Evolutionary conservation across 1,284 basidiomycete genomes (phyloP).

Genomic region (Papiliotrema terrestris): DNA sequence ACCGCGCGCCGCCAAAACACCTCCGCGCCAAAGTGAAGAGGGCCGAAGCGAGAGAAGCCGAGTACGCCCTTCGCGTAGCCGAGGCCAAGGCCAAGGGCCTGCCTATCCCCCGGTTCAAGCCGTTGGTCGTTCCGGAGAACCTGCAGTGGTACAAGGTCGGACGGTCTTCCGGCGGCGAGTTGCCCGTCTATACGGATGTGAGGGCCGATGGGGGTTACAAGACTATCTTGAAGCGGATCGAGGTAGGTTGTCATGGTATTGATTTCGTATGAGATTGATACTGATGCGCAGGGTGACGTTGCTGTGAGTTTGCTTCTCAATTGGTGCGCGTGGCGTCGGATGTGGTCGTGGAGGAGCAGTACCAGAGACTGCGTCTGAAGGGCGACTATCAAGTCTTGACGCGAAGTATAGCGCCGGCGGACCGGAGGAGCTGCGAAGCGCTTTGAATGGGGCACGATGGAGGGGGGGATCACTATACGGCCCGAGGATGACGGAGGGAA

Average conservation of each 20-base stretch:
- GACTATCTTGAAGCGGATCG: constrained; percentile 1
- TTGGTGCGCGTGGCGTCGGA: not conserved
- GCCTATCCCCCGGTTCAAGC: not conserved
- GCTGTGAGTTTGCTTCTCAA: not conserved
- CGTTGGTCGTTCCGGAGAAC: not conserved
- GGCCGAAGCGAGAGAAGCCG: not conserved
- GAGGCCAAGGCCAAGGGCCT: not conserved
- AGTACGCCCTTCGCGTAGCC: not conserved
- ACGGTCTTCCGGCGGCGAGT: not conserved
- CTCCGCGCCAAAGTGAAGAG: not conserved
- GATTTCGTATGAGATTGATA: too few species aligned
- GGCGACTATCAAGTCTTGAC: too few species aligned
- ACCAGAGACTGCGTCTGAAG: too few species aligned
- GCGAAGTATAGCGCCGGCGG: too few species aligned
- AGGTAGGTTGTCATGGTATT: not conserved
- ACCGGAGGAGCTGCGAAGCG: too few species aligned
- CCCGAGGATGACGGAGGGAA: not conserved
- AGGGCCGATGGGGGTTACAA: not conserved
- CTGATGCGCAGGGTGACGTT: not conserved
- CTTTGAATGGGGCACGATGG: too few species aligned
- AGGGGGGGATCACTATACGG: not conserved
- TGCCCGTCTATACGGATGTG: constrained; percentile 2
- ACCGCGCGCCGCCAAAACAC: too few species aligned
- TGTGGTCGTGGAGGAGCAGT: not conserved
- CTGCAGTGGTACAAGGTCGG: not conserved